Base-by-base conservation (phyloP, 768 basidiomycete species). In the Rhodotorula diobovata region DNA sequence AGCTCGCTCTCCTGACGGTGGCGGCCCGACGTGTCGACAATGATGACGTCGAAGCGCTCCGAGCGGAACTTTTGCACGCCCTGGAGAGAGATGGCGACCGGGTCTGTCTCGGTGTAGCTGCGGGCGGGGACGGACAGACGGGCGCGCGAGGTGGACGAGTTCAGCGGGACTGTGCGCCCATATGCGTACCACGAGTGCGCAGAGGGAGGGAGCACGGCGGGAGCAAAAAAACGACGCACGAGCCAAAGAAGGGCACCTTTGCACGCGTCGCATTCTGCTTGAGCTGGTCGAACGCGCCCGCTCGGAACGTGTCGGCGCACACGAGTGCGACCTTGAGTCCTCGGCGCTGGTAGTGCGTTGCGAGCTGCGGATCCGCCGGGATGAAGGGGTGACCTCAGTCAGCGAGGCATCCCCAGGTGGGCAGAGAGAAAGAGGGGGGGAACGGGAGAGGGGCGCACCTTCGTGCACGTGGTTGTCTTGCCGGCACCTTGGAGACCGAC, bases 391-490 rank as follows among this genome's bases (percentile, higher is more conserved):
- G 34, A 23, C 2, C 3, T 48, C 21, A 4, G 43, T 16, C 0
- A 20, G 30, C 4, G 48, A 12, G 11, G 6, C n/a, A 10, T 18
- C 32, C 7, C 57, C 61, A 20, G 39, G 16, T 35, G 45, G 23
- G 46, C 1, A n/a, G n/a, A 53, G 34, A 23, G 51, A 28, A 25
- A 8, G 20, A 28, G 32, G 45, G 6, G 25, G 32, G 23, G 23
- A 30, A 55, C 4, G 54, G 34, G 43, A n/a, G 55, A 20, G 32
- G 48, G 20, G 35, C 34, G 43, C 14, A 82, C 81, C 78, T 98
- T 99, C 18, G 96, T 99, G 81, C 96, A 99, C 51, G 95, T 97
- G 32, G 96, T 99, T 10, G 96, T 99, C 84, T 99, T 99, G 54
- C 96, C 96, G 63, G 75, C 71, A 39, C 78, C 78, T 60, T 78